Conservation (phyloP, 1,284 basidiomycete genomes). For the Irpex sp. region DNA sequence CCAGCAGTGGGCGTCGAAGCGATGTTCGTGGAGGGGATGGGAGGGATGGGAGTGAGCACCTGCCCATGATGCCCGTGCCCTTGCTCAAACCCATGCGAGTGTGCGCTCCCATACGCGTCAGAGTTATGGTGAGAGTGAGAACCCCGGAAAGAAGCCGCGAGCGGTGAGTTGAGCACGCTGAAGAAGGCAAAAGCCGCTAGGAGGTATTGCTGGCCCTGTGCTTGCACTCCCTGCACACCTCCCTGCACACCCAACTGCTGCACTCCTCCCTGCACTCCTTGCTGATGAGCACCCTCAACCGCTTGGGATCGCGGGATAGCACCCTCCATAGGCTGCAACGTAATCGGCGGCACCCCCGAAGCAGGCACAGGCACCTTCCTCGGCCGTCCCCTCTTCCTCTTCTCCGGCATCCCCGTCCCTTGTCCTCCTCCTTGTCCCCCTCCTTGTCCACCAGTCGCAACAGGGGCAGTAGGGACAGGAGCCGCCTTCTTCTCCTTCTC, state of each 20-base stretch:
- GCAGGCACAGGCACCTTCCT: slow-evolving; percentile 42
- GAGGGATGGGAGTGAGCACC: slow-evolving; percentile 20
- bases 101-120: no score
- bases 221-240: slow-evolving; percentile 5
- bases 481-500: slow-evolving; percentile 29
- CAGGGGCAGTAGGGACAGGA: slow-evolving; percentile 22
- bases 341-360: slow-evolving; percentile 16
- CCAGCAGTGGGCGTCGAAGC: no score
- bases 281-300: no score
- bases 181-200: slow-evolving; percentile 72
- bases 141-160: slow-evolving; percentile 37
- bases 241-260: no score
- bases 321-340: slow-evolving; percentile 8
- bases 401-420: slow-evolving; percentile 43
- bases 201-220: slow-evolving; percentile 51
- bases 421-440: no score
- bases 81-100: background rate
- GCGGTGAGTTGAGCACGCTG: slow-evolving; percentile 70
- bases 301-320: no score
- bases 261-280: no score
- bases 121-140: slow-evolving; percentile 11
- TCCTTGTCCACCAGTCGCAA: slow-evolving; percentile 6
- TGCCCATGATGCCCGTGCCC: slow-evolving; percentile 28
- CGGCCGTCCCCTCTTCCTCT: slow-evolving; percentile 76
- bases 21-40: background rate